A percentile compares a stretch with the other conserved stretches of the same genome.
Evolutionary conservation across 768 basidiomycete genomes (phyloP).

Genomic region (Daedaleopsis sinensis): DNA sequence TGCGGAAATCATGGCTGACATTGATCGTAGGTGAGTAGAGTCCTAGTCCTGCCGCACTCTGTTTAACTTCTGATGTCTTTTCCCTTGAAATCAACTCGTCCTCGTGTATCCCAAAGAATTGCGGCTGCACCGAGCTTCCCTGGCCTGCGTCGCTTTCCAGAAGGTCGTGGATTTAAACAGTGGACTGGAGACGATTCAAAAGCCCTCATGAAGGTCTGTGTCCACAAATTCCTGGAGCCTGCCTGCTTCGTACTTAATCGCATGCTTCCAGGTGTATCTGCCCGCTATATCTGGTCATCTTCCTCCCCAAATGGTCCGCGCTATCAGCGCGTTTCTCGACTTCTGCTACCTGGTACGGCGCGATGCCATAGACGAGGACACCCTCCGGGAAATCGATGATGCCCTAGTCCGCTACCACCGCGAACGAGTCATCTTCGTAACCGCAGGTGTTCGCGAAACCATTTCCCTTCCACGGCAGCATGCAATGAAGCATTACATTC

Average conservation of each 20-base stretch:
- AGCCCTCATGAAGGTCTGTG: constrained; percentile 29
- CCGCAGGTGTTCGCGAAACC: constrained; percentile 18
- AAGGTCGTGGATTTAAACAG: constrained; percentile 30
- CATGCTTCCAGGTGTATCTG: constrained; percentile 32
- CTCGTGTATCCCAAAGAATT: too few species aligned
- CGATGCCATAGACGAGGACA: neutral
- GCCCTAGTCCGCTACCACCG: constrained; percentile 20
- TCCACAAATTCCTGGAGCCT: too few species aligned
- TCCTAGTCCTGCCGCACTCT: too few species aligned
- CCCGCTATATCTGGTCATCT: constrained; percentile 25
- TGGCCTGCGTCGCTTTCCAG: constrained; percentile 24
- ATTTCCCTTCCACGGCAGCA: constrained; percentile 29
- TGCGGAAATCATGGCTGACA: constrained; percentile 17
- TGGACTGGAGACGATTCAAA: constrained; percentile 34
- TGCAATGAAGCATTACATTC: constrained; percentile 22
- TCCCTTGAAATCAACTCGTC: too few species aligned
- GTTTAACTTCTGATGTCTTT: too few species aligned
- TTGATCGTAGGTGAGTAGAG: constrained; percentile 21
- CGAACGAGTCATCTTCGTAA: constrained; percentile 17
- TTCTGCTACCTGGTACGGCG: constrained; percentile 29
- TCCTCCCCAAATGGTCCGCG: constrained; percentile 18
- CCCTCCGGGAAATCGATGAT: constrained; percentile 12
- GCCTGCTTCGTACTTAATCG: too few species aligned
- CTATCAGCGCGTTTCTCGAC: constrained; percentile 23
- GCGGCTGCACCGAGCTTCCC: constrained; percentile 20